phyloP scores from a whole-genome alignment of 2,329 filamentous ascomycete species.

The Claviceps sp. region DNA sequence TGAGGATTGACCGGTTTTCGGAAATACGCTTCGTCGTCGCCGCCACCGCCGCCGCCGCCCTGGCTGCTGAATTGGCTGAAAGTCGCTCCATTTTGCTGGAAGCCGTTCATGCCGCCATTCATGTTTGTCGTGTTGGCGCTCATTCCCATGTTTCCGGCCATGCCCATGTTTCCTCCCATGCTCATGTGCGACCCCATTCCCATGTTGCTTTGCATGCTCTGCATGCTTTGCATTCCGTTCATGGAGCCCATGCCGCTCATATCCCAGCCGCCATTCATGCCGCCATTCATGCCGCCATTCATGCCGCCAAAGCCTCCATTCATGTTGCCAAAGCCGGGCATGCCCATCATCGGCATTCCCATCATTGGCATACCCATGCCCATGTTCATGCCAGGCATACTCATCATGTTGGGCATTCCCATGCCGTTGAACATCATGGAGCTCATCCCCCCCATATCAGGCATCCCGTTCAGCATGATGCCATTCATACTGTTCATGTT shows the following conservation, averaged over 20 bases:
- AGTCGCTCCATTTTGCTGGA: constrained; percentile 22
- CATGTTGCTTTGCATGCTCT: constrained; percentile 10
- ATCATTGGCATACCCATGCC: constrained; percentile 17
- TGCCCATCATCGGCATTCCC: constrained; percentile 15
- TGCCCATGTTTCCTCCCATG: constrained; percentile 9
- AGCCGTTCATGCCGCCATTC: constrained; percentile 17
- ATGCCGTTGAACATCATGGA: constrained; percentile 12
- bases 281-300: constrained; percentile 12
- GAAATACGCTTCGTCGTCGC: constrained; percentile 83
- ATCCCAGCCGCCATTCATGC: constrained; percentile 14
- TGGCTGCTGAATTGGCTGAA: constrained; percentile 34
- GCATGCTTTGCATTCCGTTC: constrained; percentile 10
- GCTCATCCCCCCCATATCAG: constrained; percentile 26
- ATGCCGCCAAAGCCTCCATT: constrained; percentile 12
- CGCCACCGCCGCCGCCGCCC: constrained; percentile 20
- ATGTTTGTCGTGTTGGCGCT: not conserved
- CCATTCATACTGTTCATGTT: constrained; percentile 21
- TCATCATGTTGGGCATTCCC: constrained; percentile 21
- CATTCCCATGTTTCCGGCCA: constrained; percentile 9
- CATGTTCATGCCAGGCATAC: constrained; percentile 17
- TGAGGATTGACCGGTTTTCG: constrained; percentile 92
- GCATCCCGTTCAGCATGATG: constrained; percentile 33
- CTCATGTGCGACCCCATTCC: constrained; percentile 13
- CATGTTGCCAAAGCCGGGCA: constrained; percentile 9
- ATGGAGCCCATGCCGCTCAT: constrained; percentile 22